Conservation (phyloP, 1,139 yeast genomes). For the Lodderomyces parapsilosis region DNA sequence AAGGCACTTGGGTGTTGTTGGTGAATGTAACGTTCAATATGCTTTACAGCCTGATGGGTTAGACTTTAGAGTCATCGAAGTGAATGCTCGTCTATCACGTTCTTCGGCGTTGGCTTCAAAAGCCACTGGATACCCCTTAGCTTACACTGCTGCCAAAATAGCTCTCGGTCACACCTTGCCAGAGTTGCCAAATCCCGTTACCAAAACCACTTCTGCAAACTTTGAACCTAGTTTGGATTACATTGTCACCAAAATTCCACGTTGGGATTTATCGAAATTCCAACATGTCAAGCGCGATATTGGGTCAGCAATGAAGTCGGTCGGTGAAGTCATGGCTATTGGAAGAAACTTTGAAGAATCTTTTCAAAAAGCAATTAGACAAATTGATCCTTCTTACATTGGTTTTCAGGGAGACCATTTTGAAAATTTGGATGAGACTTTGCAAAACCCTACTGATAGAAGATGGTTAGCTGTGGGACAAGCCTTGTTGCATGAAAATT, state of each 20-base stretch:
- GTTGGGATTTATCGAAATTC: slow-evolving; percentile 97
- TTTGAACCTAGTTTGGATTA: slow-evolving; percentile 97
- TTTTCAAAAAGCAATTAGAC: slow-evolving; percentile 96
- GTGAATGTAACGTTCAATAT: slow-evolving; percentile 98
- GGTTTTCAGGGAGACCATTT: slow-evolving; percentile 67
- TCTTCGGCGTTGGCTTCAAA: slow-evolving; percentile 97
- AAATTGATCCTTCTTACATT: slow-evolving; percentile 90
- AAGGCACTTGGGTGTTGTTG: slow-evolving; percentile 97
- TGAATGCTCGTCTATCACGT: slow-evolving; percentile 94
- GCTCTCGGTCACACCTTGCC: slow-evolving; percentile 79
- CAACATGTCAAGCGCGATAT: slow-evolving; percentile 13
- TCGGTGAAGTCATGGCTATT: slow-evolving; percentile 99
- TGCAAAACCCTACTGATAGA: slow-evolving; percentile 92
- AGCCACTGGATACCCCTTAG: slow-evolving; percentile 98
- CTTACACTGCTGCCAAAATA: slow-evolving; percentile 96
- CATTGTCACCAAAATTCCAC: slow-evolving; percentile 94
- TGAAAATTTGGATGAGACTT: slow-evolving; percentile 66
- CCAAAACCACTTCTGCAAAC: slow-evolving; percentile 93
- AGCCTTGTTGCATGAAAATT: slow-evolving; percentile 75
- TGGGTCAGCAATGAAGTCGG: slow-evolving; percentile 90
- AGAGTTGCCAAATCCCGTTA: slow-evolving; percentile 93
- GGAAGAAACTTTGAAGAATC: slow-evolving; percentile 98
- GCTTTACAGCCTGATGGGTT: slow-evolving; percentile 94
- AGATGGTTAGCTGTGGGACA: slow-evolving; percentile 98
- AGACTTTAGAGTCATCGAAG: slow-evolving; percentile 96